phyloP scores from a whole-genome alignment of 139 green algal species.

The Asterochloris sp. region DNA sequence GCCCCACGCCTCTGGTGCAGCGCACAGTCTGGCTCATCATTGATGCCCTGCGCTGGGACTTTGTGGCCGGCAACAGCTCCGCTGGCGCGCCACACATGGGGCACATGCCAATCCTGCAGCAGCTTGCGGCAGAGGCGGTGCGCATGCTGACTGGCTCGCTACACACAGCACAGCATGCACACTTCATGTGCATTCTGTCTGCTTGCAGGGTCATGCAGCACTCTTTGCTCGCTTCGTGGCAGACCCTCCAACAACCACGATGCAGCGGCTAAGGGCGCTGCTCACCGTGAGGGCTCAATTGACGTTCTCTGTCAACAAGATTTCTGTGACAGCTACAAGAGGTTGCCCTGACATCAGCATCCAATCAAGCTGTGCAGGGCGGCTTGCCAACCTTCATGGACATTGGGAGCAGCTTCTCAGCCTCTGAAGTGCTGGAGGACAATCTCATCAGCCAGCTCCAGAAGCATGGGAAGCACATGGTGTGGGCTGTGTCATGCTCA shows the following conservation, averaged over 20 bases:
- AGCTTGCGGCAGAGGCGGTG: background rate
- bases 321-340: background rate
- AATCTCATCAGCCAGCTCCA: slow-evolving; percentile 85
- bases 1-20: slow-evolving; percentile 27
- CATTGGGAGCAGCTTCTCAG: slow-evolving; percentile 81
- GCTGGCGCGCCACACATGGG: slow-evolving; percentile 19
- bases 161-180: background rate
- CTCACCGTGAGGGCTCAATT: slow-evolving; percentile 38
- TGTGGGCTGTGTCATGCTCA: slow-evolving; percentile 19
- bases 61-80: slow-evolving; percentile 23
- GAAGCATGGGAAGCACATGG: slow-evolving; percentile 43
- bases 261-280: slow-evolving; percentile 82
- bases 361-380: slow-evolving; percentile 53
- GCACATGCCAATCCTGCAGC: slow-evolving; percentile 29
- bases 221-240: slow-evolving; percentile 67
- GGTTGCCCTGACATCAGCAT: background rate
- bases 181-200: background rate
- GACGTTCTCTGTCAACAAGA: background rate
- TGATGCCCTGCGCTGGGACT: slow-evolving; percentile 76
- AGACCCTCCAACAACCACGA: slow-evolving; percentile 91
- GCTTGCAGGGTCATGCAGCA: slow-evolving; percentile 20
- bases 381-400: slow-evolving; percentile 95
- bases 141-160: background rate
- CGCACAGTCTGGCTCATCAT: slow-evolving; percentile 69
- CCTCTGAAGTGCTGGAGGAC: slow-evolving; percentile 75